Percentiles rank a stretch among this genome's conserved stretches.
Evolutionary conservation across 208 protist species (phyloP).

Genomic region (Trypanosoma vivax): DNA sequence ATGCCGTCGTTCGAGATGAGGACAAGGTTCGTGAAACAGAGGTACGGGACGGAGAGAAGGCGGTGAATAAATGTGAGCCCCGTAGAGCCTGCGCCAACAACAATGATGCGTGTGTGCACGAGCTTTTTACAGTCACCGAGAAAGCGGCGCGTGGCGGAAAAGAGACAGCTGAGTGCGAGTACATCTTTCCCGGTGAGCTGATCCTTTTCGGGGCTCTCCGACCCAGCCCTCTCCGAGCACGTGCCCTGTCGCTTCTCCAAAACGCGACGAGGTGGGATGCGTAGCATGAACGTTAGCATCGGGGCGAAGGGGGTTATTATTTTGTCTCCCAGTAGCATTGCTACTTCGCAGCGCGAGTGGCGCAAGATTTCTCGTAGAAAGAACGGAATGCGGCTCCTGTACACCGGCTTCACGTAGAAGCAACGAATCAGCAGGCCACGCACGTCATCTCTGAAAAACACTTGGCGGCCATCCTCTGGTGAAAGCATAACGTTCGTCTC

Average conservation of each 20-base stretch:
- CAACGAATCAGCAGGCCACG: constrained; percentile 52
- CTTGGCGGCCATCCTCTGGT: constrained; percentile 20
- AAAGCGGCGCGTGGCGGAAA: constrained; percentile 60
- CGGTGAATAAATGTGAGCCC: constrained; percentile 72
- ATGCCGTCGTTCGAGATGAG: constrained; percentile 84
- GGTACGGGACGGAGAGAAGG: constrained; percentile 69
- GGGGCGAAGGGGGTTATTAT: constrained; percentile 20
- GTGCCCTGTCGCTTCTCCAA: constrained; percentile 30
- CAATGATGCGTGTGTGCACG: constrained; percentile 73
- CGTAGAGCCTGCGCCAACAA: constrained; percentile 81
- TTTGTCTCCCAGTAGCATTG: constrained; percentile 41
- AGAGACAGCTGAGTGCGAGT: constrained; percentile 44
- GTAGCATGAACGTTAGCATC: constrained; percentile 37
- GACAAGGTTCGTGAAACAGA: constrained; percentile 80
- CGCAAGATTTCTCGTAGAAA: constrained; percentile 80
- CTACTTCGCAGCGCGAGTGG: constrained; percentile 33
- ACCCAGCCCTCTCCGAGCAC: neutral
- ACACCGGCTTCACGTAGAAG: constrained; percentile 61
- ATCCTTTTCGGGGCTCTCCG: neutral
- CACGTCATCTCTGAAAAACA: constrained; percentile 42
- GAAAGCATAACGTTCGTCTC: constrained; percentile 55
- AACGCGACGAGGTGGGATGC: constrained; percentile 58
- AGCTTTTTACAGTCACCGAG: constrained; percentile 76
- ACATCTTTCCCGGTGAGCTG: constrained; percentile 8
- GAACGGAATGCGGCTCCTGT: constrained; percentile 55